Evolutionary conservation across 2,329 filamentous ascomycete genomes (phyloP), one percentile per base, ranked within the genome.

Genomic region (Zelopaecilomyces penicillatus): DNA sequence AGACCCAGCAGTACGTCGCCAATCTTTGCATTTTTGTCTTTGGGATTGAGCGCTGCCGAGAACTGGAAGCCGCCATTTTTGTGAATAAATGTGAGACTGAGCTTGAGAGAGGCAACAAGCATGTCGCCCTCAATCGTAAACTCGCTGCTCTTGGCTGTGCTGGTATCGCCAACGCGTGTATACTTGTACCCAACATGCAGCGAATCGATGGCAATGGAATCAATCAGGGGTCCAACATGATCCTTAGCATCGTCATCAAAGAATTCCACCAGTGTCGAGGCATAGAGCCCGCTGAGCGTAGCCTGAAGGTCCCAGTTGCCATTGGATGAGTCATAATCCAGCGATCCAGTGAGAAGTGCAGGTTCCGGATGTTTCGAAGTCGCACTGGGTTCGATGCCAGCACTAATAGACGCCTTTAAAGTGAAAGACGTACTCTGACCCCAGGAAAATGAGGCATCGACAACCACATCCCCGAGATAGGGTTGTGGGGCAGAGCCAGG

Each of bases 111-210:
- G 1, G 49, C 52, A 6, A 52, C 37, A 7, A 48, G 30, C 6
- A 55, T 30, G 7, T 43, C 45, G 1, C 57, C 57, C 5, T 37
- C 2, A 7, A 49, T 43, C 4, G 32, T 35, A 34, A 60, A 54
- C 3, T 34, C 5, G 9, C 39, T 50, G 2, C 44, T 47, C n/a
- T 12, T 40, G 1, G 47, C 33, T 5, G 33, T 41, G 3, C 28
- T 10, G 6, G 2, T 30, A 10, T 28, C 39, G 6, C 12, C 33
- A 0, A 8, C 39, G 5, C 30, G n/a, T 8, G 38, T 37, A 6
- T 54, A 54, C 0, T 33, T 28, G 28, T 54, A 54, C 1, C 30
- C 6, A 2, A 52, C 35, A 7, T 9, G 11, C 7, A 53, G 6
- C 5, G 30, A 49, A 0, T 45, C 41, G 9, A 54, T 46, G 2